Evolutionary conservation across 2,329 filamentous ascomycete genomes (phyloP), one percentile per base, ranked within the genome.

Genomic region (Pseudocercospora fijiensis): DNA sequence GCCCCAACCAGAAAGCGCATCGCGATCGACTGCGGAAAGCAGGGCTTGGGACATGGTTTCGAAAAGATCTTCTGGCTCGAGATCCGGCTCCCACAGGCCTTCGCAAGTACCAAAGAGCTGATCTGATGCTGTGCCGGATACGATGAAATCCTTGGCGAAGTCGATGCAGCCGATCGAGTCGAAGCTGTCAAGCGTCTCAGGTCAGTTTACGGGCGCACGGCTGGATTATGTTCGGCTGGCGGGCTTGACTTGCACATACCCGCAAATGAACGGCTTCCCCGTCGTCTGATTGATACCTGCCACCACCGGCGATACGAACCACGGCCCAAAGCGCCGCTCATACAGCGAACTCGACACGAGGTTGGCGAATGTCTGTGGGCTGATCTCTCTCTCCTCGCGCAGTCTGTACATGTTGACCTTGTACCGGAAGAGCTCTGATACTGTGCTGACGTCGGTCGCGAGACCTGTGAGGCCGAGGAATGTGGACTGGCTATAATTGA

Each of bases 361-460:
- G 84, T 99, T 97, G 79, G 95, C 93, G 81, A 99, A 92, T 64
- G 95, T 99, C 78, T 90, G 86, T 52, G 95, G 95, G 61, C 91
- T 89, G 80, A 99, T 98, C 83, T 92, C 86, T 76, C 95, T 92
- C 85, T 99, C 95, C 85, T 99, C 95, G 76, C 95, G 91, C 75
- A 99, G 87, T 70, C 95, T 91, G 86, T 99, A 99, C 91, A 99
- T 96, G 86, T 99, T 99, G 79, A 96, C 92, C 86, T 99, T 99
- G 88, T 96, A 98, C 76, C 95, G 92, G 86, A 99, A 96, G 71
- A 98, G 89, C 81, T 99, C 94, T 74, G 89, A 90, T 72, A 99
- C 94, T 72, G 94, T 98, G 69, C 86, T 87, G 69, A 99, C 92
- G 78, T 99, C 95, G 73, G 95, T 99, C 66, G 95, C 95, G 58